Evolutionary conservation across 768 basidiomycete species (phyloP), one percentile per base, ranked within the genome.

Genomic region (Hypsizygus marmoreus): DNA sequence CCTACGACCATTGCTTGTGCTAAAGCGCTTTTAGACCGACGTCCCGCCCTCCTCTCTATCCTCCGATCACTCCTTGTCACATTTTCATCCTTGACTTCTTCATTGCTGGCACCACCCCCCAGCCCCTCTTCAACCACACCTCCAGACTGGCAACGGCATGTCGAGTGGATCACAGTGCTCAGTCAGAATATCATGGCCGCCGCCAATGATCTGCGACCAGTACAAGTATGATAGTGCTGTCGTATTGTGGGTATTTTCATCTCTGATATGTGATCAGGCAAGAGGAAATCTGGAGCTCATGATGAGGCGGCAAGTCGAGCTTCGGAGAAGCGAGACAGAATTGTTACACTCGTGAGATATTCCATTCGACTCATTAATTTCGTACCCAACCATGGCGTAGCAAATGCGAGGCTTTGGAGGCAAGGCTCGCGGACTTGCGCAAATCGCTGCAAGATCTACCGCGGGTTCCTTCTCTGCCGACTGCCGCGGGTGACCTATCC

Each of bases 111-210:
- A 0, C 88, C 91, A 0, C 82, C 84, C 10, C 79, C 81, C 10
- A 67, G 77, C 6, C 68, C 74, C 3, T 49, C 71, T 24, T 60
- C 76, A 28, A 65, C 65, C 32, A 69, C 71, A 45, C 59, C 74
- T 14, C 84, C 87, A 20, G 83, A 88, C 49, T 93, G 89, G 88
- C 77, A 81, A 41, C 71, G 79, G 39, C 80, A 86, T 43, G 73
- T 88, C 2, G 87, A 91, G 59, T 91, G 91, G 87, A 86, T 94
- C 41, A 82, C 77, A 9, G 72, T 88, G 2, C 77, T 92, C 42
- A 82, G 82, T 6, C 87, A 91, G 63, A 95, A 95, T 62, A 76
- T 95, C 45, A 90, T 94, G 81, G 88, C 86, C 11, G 88, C 89
- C 13, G 89, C 88, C 28, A 95, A 95, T 58, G 91, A 93, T 56